A percentile compares a stretch with the other conserved stretches of the same genome.
Conservation (phyloP, 345 rosid species). For the Gynandropsis gynandra region DNA sequence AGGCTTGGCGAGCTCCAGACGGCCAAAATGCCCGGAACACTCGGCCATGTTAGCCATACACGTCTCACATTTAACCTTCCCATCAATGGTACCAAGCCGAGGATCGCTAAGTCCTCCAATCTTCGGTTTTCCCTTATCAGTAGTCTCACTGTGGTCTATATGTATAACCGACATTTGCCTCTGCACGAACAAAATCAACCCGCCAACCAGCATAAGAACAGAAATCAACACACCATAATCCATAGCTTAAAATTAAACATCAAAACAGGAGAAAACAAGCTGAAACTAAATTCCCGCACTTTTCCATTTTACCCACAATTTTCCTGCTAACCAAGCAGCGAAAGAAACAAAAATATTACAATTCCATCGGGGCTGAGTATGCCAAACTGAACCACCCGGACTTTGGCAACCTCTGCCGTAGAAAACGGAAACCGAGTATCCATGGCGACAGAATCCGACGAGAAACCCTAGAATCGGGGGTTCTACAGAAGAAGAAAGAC, state of each 20-base stretch:
- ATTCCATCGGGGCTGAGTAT: constrained; percentile 94
- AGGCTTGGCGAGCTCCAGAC: constrained; percentile 93
- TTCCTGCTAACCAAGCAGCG: too few species aligned
- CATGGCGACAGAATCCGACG: constrained; percentile 28
- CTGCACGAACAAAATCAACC: too few species aligned
- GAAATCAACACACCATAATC: too few species aligned
- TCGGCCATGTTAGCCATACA: constrained; percentile 95
- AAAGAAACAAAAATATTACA: too few species aligned
- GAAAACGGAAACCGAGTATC: constrained; percentile 76
- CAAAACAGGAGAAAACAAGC: too few species aligned
- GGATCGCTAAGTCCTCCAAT: constrained; percentile 74
- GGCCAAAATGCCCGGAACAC: constrained; percentile 95
- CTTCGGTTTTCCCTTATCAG: constrained; percentile 90
- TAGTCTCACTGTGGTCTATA: constrained; percentile 82
- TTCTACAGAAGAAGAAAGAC: too few species aligned
- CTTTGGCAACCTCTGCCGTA: constrained; percentile 93
- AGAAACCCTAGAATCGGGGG: too few species aligned
- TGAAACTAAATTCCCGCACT: too few species aligned
- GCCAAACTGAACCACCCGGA: constrained; percentile 88
- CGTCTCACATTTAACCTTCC: constrained; percentile 87
- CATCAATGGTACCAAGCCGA: constrained; percentile 81
- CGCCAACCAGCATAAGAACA: too few species aligned
- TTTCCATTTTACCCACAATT: too few species aligned
- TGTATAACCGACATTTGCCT: constrained; percentile 95
- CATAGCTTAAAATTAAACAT: too few species aligned